Conservation (phyloP, 106 monocot species). For the Dioscorea alata region DNA sequence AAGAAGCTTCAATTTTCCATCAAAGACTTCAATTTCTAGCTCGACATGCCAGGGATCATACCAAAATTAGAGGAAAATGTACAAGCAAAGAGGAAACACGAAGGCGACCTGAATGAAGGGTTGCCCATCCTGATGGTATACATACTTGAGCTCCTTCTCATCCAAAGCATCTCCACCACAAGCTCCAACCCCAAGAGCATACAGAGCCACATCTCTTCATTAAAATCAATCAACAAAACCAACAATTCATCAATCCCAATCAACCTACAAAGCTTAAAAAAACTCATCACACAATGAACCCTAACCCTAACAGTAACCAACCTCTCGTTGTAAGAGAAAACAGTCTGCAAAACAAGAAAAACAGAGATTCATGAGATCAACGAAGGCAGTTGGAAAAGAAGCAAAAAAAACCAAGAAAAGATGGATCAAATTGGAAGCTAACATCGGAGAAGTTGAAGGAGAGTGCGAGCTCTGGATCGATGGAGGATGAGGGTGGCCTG, state of each 20-base stretch:
- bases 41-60: no score
- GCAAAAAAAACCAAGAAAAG: not conserved
- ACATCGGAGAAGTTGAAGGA: conserved; percentile 86
- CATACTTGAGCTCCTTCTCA: conserved; percentile 80
- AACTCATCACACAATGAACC: not conserved
- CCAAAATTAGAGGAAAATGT: no score
- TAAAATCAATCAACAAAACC: not conserved
- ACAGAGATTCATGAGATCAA: not conserved
- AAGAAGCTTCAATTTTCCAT: no score
- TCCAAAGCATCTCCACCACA: conserved; percentile 68
- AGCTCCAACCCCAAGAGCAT: conserved; percentile 86
- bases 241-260: not conserved
- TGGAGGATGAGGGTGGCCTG: not conserved
- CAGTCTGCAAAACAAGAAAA: conserved; percentile 23
- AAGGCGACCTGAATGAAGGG: conserved; percentile 44
- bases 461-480: conserved; percentile 64
- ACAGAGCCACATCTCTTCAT: conserved; percentile 70
- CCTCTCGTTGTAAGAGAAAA: conserved; percentile 81
- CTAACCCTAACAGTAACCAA: conserved; percentile 9
- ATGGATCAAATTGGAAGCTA: conserved; percentile 5
- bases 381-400: not conserved
- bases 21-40: no score
- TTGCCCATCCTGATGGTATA: conserved; percentile 75
- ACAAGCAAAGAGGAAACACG: not conserved
- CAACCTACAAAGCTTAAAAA: not conserved